These are phyloP conservation scores for Lipomyces chichibuensis DNA, from an alignment of 805 yeast genomes.

Conservation along the genomic window DNA sequence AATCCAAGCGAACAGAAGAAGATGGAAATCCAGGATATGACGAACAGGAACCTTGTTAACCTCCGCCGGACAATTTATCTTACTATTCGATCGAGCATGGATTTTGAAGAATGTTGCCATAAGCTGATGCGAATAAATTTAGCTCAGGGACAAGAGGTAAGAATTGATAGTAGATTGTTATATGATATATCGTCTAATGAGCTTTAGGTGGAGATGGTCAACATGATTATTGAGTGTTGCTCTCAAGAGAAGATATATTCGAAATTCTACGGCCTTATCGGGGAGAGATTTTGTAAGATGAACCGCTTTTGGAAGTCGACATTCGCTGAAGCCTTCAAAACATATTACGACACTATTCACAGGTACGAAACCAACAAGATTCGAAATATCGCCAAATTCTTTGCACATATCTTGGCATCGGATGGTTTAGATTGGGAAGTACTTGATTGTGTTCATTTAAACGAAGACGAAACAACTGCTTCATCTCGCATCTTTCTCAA, in stretches of 20 bases:
- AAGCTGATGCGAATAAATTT: conserved; percentile 61
- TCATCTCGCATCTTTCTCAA: conserved; percentile 78
- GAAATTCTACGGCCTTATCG: conserved; percentile 78
- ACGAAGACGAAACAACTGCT: conserved; percentile 75
- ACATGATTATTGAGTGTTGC: conserved; percentile 77
- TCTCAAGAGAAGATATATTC: conserved; percentile 85
- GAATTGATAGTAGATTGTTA: not conserved
- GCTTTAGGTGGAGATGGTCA: conserved; percentile 54
- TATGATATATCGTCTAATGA: conserved; percentile 5
- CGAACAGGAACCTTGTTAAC: conserved; percentile 63
- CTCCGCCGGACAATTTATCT: conserved; percentile 78
- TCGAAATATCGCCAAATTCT: conserved; percentile 77
- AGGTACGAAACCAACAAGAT: conserved; percentile 72
- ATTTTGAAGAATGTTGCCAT: conserved; percentile 91
- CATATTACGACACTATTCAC: conserved; percentile 61
- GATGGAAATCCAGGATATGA: conserved; percentile 61
- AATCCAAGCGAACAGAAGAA: conserved; percentile 31
- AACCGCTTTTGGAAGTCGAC: conserved; percentile 60
- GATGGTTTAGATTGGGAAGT: conserved; percentile 69
- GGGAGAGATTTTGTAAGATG: conserved; percentile 61
- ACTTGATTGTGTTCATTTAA: conserved; percentile 59
- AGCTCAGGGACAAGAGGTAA: conserved; percentile 48
- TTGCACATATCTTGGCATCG: conserved; percentile 79
- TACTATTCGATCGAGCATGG: conserved; percentile 84
- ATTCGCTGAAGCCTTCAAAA: conserved; percentile 57